These are phyloP conservation scores for Gnaphalium uliginosum DNA, from an alignment of 129 eudicot genomes.

Conservation along the genomic window DNA sequence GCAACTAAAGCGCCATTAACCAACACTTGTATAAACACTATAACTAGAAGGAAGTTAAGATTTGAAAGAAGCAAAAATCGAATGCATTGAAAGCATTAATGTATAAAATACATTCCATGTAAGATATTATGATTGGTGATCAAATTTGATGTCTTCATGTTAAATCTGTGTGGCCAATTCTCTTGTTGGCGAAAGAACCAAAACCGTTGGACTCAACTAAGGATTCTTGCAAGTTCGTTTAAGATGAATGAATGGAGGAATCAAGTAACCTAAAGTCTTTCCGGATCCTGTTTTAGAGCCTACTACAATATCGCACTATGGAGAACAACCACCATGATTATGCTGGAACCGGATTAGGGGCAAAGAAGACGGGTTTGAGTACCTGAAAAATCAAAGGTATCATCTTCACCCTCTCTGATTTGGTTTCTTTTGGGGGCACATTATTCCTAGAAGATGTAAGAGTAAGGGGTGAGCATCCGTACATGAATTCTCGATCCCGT, in stretches of 20 bases:
- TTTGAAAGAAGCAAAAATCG: conserved; percentile 7
- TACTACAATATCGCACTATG: conserved; percentile 89
- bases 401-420: conserved; percentile 25
- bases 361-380: conserved; percentile 69
- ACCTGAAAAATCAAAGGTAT: conserved; percentile 53
- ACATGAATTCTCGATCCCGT: too few relatives aligned
- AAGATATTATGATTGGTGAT: conserved; percentile 60
- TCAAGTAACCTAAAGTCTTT: conserved; percentile 83
- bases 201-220: conserved; percentile 76
- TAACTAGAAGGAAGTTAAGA: neutral
- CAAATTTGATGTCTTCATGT: conserved; percentile 88
- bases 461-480: too few relatives aligned
- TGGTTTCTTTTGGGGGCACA: conserved; percentile 24
- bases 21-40: conserved; percentile 58
- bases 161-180: conserved; percentile 96
- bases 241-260: conserved; percentile 85
- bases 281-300: conserved; percentile 96
- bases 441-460: too few relatives aligned
- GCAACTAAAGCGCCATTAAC: too few relatives aligned
- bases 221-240: conserved; percentile 63
- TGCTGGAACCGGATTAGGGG: conserved; percentile 94
- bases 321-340: conserved; percentile 94
- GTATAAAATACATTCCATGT: conserved; percentile 57
- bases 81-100: neutral
- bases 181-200: conserved; percentile 95